Evolutionary conservation across 805 yeast genomes (phyloP), one percentile per base, ranked within the genome.

Genomic region (Candida hungchunana): DNA sequence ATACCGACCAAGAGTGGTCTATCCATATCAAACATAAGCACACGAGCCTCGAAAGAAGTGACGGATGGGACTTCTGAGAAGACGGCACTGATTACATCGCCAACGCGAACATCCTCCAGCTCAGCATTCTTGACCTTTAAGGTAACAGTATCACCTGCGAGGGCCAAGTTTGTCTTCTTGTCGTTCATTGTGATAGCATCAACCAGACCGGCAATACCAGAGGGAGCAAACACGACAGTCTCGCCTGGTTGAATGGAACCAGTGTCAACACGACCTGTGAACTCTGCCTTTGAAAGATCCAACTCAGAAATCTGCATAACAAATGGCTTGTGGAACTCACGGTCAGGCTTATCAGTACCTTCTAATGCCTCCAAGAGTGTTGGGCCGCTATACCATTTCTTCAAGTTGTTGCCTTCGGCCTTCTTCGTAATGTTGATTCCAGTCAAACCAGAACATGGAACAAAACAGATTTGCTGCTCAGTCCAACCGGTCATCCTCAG

Each of bases 231-330:
- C 61, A 85, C 71, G 48, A 83, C 89, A 61, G 83, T 79, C 87
- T 83, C 84, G 74, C 93, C 94, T 62, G 90, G 79, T 78, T 83
- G 82, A 73, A 84, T 83, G 53, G 77, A 70, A 77, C 95, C 95
- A 67, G 94, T 84, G 77, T 84, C 93, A 60, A 84, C 88, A 75
- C 93, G 82, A 60, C 94, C 95, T 73, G 82, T 86, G 69, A 93
- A 90, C 74, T 84, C 94, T 60, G 90, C 81, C 59, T 88, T 89
- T 60, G 82, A 79, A 75, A 85, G 7, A 12, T 42, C 89, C 60
- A 84, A 86, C 75, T 84, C 94, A 72, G 81, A 86, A 64, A 84
- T 79, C 62, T 90, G 90, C 66, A 84, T 79, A 68, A 90, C 82
- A 67, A 84, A 83, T 60, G 90, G 85, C 79, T 81, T 82, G 69